These are phyloP conservation scores for Nakaseomyces bracarensis DNA, from an alignment of 1,139 yeast genomes.

Conservation along the genomic window DNA sequence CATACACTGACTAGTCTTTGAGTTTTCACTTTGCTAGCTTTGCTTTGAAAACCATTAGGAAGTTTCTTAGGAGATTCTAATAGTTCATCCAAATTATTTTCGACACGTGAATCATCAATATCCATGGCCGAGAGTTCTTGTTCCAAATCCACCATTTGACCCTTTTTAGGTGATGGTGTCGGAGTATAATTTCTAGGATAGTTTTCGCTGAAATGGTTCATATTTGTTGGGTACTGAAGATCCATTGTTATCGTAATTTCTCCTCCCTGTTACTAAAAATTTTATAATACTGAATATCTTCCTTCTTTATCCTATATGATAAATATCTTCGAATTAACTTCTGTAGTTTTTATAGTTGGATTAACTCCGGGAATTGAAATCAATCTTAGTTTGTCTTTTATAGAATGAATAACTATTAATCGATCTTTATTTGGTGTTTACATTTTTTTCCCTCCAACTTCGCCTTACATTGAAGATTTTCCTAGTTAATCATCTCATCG, in stretches of 20 bases:
- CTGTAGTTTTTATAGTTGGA: too few species aligned
- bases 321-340: too few species aligned
- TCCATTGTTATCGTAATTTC: too few species aligned
- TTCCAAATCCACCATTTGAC: conserved; percentile 12
- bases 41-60: conserved; percentile 46
- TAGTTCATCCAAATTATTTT: conserved; percentile 21
- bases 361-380: too few species aligned
- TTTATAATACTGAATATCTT: too few species aligned
- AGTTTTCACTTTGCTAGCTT: conserved; percentile 67
- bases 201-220: conserved; percentile 1
- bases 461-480: background rate
- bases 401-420: too few species aligned
- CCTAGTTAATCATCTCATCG: conserved; percentile 3
- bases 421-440: too few species aligned
- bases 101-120: conserved; percentile 23
- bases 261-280: too few species aligned
- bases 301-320: too few species aligned
- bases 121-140: conserved; percentile 25
- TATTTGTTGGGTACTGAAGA: background rate
- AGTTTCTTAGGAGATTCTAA: conserved; percentile 34
- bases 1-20: conserved; percentile 78
- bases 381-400: too few species aligned
- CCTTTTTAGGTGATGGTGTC: conserved; percentile 23
- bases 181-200: conserved; percentile 2
- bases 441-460: background rate